These are phyloP conservation scores for Eutrema yunnanense DNA, from an alignment of 345 rosid genomes.

Conservation along the genomic window DNA sequence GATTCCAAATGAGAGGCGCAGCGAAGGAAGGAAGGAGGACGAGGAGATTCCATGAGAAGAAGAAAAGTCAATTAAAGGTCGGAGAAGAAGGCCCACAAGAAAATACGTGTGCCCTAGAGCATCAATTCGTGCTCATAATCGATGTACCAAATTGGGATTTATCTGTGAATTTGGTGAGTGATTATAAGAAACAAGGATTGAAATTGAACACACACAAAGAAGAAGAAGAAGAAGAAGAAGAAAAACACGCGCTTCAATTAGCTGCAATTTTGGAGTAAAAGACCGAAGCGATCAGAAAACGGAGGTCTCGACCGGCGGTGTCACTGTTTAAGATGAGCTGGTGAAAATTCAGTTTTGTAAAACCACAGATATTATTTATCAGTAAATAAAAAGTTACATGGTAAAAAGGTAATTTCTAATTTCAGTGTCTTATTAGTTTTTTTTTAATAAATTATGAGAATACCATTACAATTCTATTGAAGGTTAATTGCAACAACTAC, in stretches of 20 bases:
- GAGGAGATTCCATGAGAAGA: slow-evolving; percentile 16
- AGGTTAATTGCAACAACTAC: no score
- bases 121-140: slow-evolving; percentile 15
- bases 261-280: neutral
- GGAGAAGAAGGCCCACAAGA: slow-evolving; percentile 16
- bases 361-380: neutral
- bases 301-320: slow-evolving; percentile 20
- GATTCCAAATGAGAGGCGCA: slow-evolving; percentile 23
- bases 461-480: no score
- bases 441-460: no score
- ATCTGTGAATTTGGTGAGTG: neutral
- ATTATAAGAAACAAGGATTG: neutral
- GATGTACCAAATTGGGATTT: slow-evolving; percentile 8
- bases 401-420: no score
- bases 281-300: neutral
- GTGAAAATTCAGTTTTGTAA: neutral
- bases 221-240: no score
- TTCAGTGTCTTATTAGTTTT: no score
- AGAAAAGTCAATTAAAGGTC: slow-evolving; percentile 7
- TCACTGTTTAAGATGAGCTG: slow-evolving; percentile 11
- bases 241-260: no score
- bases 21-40: neutral
- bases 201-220: neutral
- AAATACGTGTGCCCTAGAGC: slow-evolving; percentile 9
- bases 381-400: no score